These are phyloP conservation scores for Malus hybrid DNA, from an alignment of 331 rosid species.

Conservation along the genomic window DNA sequence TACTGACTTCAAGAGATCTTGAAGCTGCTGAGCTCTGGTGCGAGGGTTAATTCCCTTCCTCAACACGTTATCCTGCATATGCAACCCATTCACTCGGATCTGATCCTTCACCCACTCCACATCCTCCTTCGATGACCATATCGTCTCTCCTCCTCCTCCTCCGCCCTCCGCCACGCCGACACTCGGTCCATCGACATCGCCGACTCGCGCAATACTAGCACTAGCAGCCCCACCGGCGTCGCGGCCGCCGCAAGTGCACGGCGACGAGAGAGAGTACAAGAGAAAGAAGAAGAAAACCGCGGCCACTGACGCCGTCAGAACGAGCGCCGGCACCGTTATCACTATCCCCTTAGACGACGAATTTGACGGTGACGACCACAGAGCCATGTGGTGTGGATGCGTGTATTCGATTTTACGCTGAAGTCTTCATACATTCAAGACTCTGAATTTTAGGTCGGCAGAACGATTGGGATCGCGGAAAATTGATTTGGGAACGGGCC, in stretches of 20 bases:
- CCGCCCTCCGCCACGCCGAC: neutral
- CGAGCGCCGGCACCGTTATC: constrained; percentile 48
- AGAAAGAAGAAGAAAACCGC: constrained; percentile 50
- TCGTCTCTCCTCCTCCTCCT: constrained; percentile 11
- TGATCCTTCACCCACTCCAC: constrained; percentile 70
- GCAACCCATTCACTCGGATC: constrained; percentile 61
- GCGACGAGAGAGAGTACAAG: constrained; percentile 46
- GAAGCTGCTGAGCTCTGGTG: constrained; percentile 67
- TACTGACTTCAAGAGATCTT: constrained; percentile 56
- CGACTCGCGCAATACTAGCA: neutral
- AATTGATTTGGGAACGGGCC: neutral
- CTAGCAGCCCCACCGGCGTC: constrained; percentile 1
- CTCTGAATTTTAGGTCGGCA: neutral
- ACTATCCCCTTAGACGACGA: constrained; percentile 46
- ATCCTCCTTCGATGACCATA: constrained; percentile 44
- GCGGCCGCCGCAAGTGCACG: constrained; percentile 36
- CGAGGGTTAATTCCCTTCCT: constrained; percentile 89
- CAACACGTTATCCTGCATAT: constrained; percentile 70
- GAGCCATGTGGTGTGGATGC: constrained; percentile 40
- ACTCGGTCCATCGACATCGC: neutral
- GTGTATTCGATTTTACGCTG: neutral
- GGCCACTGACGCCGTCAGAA: constrained; percentile 37
- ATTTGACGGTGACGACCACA: constrained; percentile 14
- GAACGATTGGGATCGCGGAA: neutral
- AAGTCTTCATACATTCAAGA: neutral